Base-by-base conservation (phyloP, 495 filamentous ascomycete species). In the Penicillium egyptiacum region DNA sequence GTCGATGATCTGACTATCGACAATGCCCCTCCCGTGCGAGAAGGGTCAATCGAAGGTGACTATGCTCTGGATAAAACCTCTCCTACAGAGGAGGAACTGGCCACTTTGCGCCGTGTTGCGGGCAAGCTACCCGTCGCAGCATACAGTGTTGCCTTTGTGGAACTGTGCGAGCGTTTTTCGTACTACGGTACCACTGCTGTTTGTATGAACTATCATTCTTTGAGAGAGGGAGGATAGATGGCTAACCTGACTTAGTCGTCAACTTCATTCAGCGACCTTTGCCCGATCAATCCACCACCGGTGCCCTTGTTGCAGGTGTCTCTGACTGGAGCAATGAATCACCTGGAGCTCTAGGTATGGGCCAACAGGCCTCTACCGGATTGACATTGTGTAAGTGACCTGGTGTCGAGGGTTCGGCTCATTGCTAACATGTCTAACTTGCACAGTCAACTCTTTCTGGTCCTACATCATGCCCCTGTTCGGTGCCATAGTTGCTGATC, bases 181-280 rank as follows among this genome's bases (percentile, higher is more conserved):
- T 91, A 88, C 75, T 91, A 91, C 66, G 89, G 88, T 52, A 88
- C 86, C 14, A 88, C 82, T 20, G 84, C 83, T 39, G 85, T 91
- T 46, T 88, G 84, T 87, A 76, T 58, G 80, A 71, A n/a, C 1
- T n/a, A n/a, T 5, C 14, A 7, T 10, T 23, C 8, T 12, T 53
- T 5, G n/a, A 16, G 12, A 10, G n/a, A 11, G 16, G 4, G 17
- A 2, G 17, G 0, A 16, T 17, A 11, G 7, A 9, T 28, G 16
- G 26, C 56, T 54, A 43, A 61, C 37, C 12, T 11, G 11, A 51
- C 26, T 19, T 47, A 74, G 70, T 82, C 67, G 75, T 78, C 70
- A 88, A 89, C 63, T 91, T 87, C 77, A 85, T 90, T 61, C 85
- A 89, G 64, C 79, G 85, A 50, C 74, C 80, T 37, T 80, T 88